phyloP scores from a whole-genome alignment of 2,329 filamentous ascomycete genomes.

The Fulvia fulva region DNA sequence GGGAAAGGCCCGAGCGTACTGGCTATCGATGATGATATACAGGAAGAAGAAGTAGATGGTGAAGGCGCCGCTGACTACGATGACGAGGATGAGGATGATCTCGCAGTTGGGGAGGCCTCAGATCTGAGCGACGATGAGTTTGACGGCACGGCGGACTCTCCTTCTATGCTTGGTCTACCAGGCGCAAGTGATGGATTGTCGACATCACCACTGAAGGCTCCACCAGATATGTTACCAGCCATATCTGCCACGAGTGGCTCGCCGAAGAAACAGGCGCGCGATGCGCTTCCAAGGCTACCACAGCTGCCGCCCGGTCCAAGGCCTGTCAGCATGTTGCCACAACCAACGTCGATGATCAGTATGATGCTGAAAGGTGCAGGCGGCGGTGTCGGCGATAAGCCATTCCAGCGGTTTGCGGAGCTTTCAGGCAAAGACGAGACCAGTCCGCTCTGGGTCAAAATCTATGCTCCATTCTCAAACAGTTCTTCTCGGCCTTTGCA shows the following conservation, averaged over 20 bases:
- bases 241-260: constrained; percentile 47
- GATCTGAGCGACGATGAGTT: constrained; percentile 53
- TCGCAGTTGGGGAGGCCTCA: constrained; percentile 36
- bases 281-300: constrained; percentile 55
- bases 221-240: constrained; percentile 41
- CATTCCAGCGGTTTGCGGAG: constrained; percentile 72
- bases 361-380: constrained; percentile 61
- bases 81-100: constrained; percentile 40
- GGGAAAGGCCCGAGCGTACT: constrained; percentile 44
- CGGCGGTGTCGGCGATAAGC: constrained; percentile 47
- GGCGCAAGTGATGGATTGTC: constrained; percentile 51
- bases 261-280: constrained; percentile 59
- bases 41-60: constrained; percentile 43
- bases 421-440: constrained; percentile 74
- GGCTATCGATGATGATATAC: constrained; percentile 22
- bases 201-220: constrained; percentile 44
- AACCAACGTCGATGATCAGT: constrained; percentile 61
- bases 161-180: constrained; percentile 62
- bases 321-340: constrained; percentile 66
- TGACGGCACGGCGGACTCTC: constrained; percentile 61
- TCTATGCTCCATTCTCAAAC: constrained; percentile 70
- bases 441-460: constrained; percentile 70
- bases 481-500: constrained; percentile 64
- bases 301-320: constrained; percentile 65
- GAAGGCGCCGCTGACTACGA: constrained; percentile 29